A percentile compares a stretch with the other conserved stretches of the same genome.
These are phyloP conservation scores for Canavalia gladiata DNA, from an alignment of 306 rosid genomes.

Conservation along the genomic window DNA sequence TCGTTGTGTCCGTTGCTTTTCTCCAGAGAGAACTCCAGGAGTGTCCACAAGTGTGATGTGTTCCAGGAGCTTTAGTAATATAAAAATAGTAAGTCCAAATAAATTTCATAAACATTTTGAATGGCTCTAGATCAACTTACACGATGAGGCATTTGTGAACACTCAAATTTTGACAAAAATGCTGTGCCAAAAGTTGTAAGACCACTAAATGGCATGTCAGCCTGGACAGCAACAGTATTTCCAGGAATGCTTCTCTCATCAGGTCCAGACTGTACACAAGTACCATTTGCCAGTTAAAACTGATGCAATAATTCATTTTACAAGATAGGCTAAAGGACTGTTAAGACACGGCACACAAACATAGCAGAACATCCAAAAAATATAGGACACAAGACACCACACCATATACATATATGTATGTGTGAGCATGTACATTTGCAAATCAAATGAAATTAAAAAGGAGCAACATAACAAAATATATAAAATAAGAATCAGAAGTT, in stretches of 20 bases:
- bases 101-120: not conserved
- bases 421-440: not conserved
- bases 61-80: constrained; percentile 70
- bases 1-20: constrained; percentile 91
- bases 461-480: not conserved
- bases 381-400: not conserved
- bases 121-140: constrained; percentile 61
- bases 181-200: constrained; percentile 89
- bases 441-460: not conserved
- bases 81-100: constrained; percentile 23
- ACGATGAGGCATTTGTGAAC: constrained; percentile 94
- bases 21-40: constrained; percentile 96
- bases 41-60: constrained; percentile 92
- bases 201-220: constrained; percentile 96
- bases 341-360: not conserved
- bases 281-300: constrained; percentile 42
- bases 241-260: constrained; percentile 96
- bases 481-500: not conserved
- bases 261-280: constrained; percentile 79
- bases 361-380: not conserved
- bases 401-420: not conserved
- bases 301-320: constrained; percentile 34
- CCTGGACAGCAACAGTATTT: constrained; percentile 93
- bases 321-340: constrained; percentile 23
- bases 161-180: constrained; percentile 89